These are phyloP conservation scores for Fusarium odoratissimum DNA, from an alignment of 2,329 filamentous ascomycete species.

Conservation along the genomic window DNA sequence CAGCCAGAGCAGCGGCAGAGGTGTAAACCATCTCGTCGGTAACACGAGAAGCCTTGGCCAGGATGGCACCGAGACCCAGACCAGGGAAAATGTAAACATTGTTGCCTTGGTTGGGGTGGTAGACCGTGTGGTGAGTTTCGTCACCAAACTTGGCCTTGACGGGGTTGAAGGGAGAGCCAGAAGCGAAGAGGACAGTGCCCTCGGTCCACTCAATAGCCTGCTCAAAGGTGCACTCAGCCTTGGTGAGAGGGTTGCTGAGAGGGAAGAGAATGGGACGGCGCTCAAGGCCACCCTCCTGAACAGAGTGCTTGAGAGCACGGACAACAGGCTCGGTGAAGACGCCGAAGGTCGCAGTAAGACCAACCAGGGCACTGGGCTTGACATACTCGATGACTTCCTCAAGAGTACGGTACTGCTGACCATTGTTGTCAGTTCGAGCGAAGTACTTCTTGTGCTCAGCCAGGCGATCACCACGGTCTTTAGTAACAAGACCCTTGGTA, in stretches of 20 bases:
- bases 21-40: constrained; percentile 98
- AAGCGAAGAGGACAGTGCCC: constrained; percentile 91
- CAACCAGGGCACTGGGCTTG: constrained; percentile 93
- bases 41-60: constrained; percentile 85
- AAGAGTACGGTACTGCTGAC: constrained; percentile 79
- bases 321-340: constrained; percentile 92
- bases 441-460: constrained; percentile 89
- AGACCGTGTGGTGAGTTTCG: constrained; percentile 68
- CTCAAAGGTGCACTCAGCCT: constrained; percentile 98
- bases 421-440: constrained; percentile 72
- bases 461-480: constrained; percentile 91
- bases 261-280: constrained; percentile 93
- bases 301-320: constrained; percentile 72
- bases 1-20: constrained; percentile 83
- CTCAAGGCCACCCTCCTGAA: constrained; percentile 73
- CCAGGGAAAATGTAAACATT: constrained; percentile 96
- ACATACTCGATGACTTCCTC: constrained; percentile 95
- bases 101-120: constrained; percentile 87
- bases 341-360: constrained; percentile 92
- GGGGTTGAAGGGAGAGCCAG: constrained; percentile 88
- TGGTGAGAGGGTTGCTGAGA: constrained; percentile 93
- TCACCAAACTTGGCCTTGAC: constrained; percentile 71
- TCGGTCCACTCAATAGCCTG: constrained; percentile 92
- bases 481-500: constrained; percentile 93
- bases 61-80: constrained; percentile 91